Evolutionary conservation across 768 basidiomycete genomes (phyloP).

Genomic region (Psilocybe sp.): DNA sequence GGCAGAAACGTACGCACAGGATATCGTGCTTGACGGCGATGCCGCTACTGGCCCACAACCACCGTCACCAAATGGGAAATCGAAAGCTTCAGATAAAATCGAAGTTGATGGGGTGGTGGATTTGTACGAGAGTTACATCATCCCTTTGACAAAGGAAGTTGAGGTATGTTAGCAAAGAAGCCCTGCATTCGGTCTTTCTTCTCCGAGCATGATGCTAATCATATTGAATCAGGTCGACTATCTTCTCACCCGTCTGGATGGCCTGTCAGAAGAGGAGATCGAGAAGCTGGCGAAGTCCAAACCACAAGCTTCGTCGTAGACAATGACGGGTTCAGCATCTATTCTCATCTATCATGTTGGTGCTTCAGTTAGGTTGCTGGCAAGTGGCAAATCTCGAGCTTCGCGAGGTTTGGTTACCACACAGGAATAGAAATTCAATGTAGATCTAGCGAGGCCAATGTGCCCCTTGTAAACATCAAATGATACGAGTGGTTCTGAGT

Average conservation of each 20-base stretch:
- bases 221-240: constrained; percentile 79
- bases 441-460: too few relatives aligned
- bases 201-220: not conserved
- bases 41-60: constrained; percentile 1
- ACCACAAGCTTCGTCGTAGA: constrained; percentile 6
- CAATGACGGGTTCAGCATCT: constrained; percentile 2
- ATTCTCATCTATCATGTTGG: not conserved
- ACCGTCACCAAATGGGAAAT: constrained; percentile 37
- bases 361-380: too few relatives aligned
- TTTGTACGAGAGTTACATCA: constrained; percentile 92
- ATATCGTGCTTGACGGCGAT: constrained; percentile 69
- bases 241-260: constrained; percentile 85
- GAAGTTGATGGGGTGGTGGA: constrained; percentile 92
- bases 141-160: constrained; percentile 96
- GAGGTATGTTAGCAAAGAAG: constrained; percentile 62
- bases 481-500: too few relatives aligned
- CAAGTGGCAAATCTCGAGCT: too few relatives aligned
- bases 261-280: constrained; percentile 77
- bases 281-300: constrained; percentile 45
- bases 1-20: constrained; percentile 74
- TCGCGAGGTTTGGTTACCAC: too few relatives aligned
- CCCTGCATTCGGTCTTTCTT: not conserved
- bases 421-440: too few relatives aligned
- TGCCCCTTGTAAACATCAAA: too few relatives aligned
- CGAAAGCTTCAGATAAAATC: constrained; percentile 58